phyloP scores from a whole-genome alignment of 345 rosid species.

The Excoecaria cochinchinensis region DNA sequence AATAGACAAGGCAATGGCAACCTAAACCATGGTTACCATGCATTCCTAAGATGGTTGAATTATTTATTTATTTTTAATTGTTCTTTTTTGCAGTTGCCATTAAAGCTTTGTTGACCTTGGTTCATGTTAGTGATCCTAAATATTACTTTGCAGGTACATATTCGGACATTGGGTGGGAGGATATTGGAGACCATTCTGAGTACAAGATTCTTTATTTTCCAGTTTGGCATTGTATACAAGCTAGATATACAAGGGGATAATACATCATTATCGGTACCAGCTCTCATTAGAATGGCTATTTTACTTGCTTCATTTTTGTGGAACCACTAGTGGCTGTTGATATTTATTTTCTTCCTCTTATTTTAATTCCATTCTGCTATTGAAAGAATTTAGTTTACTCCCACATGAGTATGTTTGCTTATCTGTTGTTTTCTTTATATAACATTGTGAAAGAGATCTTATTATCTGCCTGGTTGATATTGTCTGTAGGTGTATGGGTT shows the following conservation, averaged over 20 bases:
- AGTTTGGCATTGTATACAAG: conserved; percentile 93
- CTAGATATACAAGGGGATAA: conserved; percentile 48
- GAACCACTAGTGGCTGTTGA: neutral
- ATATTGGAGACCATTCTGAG: conserved; percentile 83
- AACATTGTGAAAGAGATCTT: neutral
- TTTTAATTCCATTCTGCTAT: neutral
- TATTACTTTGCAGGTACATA: conserved; percentile 63
- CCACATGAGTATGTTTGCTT: neutral
- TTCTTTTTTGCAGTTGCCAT: neutral
- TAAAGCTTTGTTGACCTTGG: neutral
- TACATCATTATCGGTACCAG: conserved; percentile 66
- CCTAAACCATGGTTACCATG: neutral
- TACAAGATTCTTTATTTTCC: conserved; percentile 84
- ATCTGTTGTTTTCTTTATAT: neutral
- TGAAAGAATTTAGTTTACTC: neutral
- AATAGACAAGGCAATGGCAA: no score
- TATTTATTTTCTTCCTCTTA: neutral
- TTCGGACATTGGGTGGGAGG: conserved; percentile 81
- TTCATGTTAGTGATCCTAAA: conserved; percentile 6
- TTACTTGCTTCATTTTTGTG: neutral
- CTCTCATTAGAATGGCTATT: neutral
- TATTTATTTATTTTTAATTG: neutral
- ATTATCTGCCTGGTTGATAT: neutral
- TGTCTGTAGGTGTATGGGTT: conserved; percentile 68
- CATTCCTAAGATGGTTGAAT: neutral